Evolutionary conservation across 768 basidiomycete species (phyloP), one percentile per base, ranked within the genome.

Genomic region (Naganishia friedmannii): DNA sequence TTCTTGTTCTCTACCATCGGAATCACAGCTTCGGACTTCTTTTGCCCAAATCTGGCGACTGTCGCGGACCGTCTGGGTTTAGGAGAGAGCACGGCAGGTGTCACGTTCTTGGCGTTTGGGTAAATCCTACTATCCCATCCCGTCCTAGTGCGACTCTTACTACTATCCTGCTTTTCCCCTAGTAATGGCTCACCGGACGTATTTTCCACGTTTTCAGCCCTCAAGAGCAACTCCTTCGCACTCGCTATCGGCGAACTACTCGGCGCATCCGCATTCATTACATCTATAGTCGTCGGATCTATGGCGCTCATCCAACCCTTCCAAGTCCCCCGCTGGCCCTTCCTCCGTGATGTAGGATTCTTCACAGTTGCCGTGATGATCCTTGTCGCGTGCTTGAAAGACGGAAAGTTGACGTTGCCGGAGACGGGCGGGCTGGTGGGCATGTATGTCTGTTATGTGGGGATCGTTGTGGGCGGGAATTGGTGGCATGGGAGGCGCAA

Each of bases 241-340:
- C 82, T 99, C 67, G 96, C 96, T 0, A 87, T 99, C 66, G 96
- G 96, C 26, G 96, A 99, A 79, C 85, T 99, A 8, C 84, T 99
- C 15, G 96, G 96, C 7, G 95, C 95, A 1, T 94, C 95, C 0
- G 86, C 91, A 1, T 99, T 99, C 83, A 94, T 99, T 80, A 88
- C 92, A 26, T 92, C 92, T 1, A 92, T 93, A 76, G 96, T 99
- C 28, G 95, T 92, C 15, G 96, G 96, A 9, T 89, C 90, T n/a
- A 95, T 99, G 89, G 93, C 92, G 74, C 88, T 98, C 80, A 93
- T 98, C 81, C 90, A 90, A 69, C 94, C 95, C 0, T 99, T 99
- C 82, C 86, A 87, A 74, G 93, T 98, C 32, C 84, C 89, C 39
- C 87, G 84, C 0, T 83, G 84, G 21, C 89, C 91, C 0, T 99